Base-by-base conservation (phyloP, 805 yeast species). In the Metschnikowia kofuensis region DNA sequence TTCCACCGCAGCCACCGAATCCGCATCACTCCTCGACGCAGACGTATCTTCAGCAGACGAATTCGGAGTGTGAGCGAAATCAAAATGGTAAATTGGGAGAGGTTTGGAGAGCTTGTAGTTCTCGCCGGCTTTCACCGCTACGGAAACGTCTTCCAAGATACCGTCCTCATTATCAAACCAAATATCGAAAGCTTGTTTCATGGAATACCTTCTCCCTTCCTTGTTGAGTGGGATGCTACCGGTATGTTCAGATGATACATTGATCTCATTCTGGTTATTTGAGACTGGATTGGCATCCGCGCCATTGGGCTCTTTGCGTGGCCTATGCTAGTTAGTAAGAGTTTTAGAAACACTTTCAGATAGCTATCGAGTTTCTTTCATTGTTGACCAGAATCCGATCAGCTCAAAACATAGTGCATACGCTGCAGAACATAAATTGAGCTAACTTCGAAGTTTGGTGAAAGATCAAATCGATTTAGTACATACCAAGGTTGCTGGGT, bases 121-220 rank as follows among this genome's bases (percentile, higher is more conserved):
- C 43, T 69, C 75, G 41, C 51, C 61, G 53, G 34, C 40, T 14
- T 52, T 51, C 15, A 48, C 50, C 5, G 45, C 47, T 7, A 26
- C 48, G 10, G 49, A 34, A 11, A 35, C 47, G 36, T 48, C 51
- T 6, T 45, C 37, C 49, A 66, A 54, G 41, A 65, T 60, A 26
- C 52, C 55, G 43, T 58, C 65, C 48, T 64, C 60, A 49, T 60
- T 66, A 16, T 68, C 65, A 35, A 70, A 62, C 77, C 84, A 83
- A 11, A 82, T 75, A 21, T 74, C 67, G 50, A 83, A 72, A 54
- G 83, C 74, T 55, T 83, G 82, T 29, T 75, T 72, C 63, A 80
- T 67, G 7, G 79, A 58, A 56, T 83, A 82, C 28, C 66, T 65
- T 49, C 66, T 66, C 32, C 82, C 72, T 13, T 67, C 71, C 27